Percentiles rank a stretch among this genome's conserved stretches.
Evolutionary conservation across 2,329 filamentous ascomycete species (phyloP).

Genomic region (Talaromyces amestolkiae): DNA sequence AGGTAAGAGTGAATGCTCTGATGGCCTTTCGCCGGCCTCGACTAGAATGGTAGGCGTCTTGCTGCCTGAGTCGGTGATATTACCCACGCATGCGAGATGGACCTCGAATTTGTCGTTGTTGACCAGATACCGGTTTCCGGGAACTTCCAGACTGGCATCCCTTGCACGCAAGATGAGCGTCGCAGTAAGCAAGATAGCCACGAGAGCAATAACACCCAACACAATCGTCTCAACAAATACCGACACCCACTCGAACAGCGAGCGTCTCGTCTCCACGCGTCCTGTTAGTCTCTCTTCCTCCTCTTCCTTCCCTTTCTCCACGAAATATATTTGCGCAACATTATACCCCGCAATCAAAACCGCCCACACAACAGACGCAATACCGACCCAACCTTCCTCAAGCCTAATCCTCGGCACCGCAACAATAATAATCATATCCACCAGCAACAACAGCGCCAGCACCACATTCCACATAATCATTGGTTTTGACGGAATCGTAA

Average conservation of each 20-base stretch:
- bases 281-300: slow-evolving; percentile 92
- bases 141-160: slow-evolving; percentile 70
- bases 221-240: slow-evolving; percentile 73
- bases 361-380: slow-evolving; percentile 79
- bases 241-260: slow-evolving; percentile 77
- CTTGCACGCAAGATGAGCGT: slow-evolving; percentile 76
- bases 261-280: slow-evolving; percentile 77
- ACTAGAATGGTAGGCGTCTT: slow-evolving; percentile 73
- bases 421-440: slow-evolving; percentile 77
- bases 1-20: slow-evolving; percentile 74
- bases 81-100: slow-evolving; percentile 82
- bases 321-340: slow-evolving; percentile 73
- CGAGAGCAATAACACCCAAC: slow-evolving; percentile 65
- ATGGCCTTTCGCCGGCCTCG: slow-evolving; percentile 76
- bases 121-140: slow-evolving; percentile 75
- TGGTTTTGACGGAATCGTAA: slow-evolving; percentile 75
- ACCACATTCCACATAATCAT: slow-evolving; percentile 71
- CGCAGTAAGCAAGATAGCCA: slow-evolving; percentile 71
- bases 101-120: slow-evolving; percentile 82
- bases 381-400: slow-evolving; percentile 91
- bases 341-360: slow-evolving; percentile 76
- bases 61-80: slow-evolving; percentile 55
- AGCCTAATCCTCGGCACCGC: slow-evolving; percentile 70
- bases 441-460: slow-evolving; percentile 64
- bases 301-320: slow-evolving; percentile 86